A percentile compares a stretch with the other conserved stretches of the same genome.
These are phyloP conservation scores for Salix koriyanagi DNA, from an alignment of 345 rosid species.

Conservation along the genomic window DNA sequence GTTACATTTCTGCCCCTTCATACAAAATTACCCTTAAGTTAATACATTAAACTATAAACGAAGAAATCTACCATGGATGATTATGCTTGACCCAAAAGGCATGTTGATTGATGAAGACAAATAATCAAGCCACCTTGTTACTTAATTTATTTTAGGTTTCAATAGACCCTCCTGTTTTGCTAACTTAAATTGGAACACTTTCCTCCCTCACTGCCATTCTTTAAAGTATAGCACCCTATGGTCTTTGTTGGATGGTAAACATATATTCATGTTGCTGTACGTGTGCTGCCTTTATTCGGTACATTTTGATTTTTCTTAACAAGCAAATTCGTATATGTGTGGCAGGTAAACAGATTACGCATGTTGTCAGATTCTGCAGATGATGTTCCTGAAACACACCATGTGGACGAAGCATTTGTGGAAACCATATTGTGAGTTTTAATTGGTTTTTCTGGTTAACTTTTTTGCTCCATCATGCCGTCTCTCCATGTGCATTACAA, in stretches of 20 bases:
- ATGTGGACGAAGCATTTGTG: slow-evolving; percentile 88
- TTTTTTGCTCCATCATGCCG: background rate
- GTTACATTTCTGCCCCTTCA: no score
- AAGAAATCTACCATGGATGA: no score
- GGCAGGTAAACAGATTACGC: slow-evolving; percentile 63
- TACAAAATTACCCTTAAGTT: no score
- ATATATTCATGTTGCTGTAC: background rate
- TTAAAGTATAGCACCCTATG: background rate
- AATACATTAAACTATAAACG: no score
- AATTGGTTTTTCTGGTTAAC: slow-evolving; percentile 6
- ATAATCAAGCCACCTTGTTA: no score
- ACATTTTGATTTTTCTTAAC: background rate
- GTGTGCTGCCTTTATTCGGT: background rate
- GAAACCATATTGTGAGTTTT: slow-evolving; percentile 75
- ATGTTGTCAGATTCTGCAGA: slow-evolving; percentile 57
- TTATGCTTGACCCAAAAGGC: no score
- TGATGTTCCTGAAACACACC: slow-evolving; percentile 70
- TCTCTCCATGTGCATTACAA: background rate
- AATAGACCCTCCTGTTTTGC: no score
- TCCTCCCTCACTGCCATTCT: background rate
- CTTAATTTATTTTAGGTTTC: no score
- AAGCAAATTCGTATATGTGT: slow-evolving; percentile 3
- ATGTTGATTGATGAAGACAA: no score
- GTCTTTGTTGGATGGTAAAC: no score
- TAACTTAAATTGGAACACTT: no score